phyloP scores from a whole-genome alignment of 1,139 yeast species.

The Candida sp. region DNA sequence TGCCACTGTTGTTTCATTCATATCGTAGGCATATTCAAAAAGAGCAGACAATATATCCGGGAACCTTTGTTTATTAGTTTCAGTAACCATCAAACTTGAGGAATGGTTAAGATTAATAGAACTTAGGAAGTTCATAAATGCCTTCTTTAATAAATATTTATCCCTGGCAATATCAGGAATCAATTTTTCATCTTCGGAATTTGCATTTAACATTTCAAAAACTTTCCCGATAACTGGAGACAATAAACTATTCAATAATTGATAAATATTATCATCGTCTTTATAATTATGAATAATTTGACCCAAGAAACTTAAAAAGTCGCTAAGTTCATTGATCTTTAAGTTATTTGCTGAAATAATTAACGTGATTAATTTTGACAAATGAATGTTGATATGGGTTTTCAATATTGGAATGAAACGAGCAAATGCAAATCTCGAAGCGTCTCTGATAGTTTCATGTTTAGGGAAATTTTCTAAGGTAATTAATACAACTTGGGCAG shows the following conservation, averaged over 20 bases:
- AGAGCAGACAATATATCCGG: slow-evolving; percentile 64
- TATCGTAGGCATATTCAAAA: slow-evolving; percentile 63
- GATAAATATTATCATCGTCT: slow-evolving; percentile 64
- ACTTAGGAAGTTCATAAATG: slow-evolving; percentile 67
- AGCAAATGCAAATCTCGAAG: slow-evolving; percentile 83
- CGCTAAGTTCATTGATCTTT: slow-evolving; percentile 65
- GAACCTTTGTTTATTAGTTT: slow-evolving; percentile 59
- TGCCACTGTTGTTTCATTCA: slow-evolving; percentile 51
- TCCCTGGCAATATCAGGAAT: slow-evolving; percentile 58
- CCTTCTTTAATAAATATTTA: slow-evolving; percentile 58
- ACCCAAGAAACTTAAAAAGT: slow-evolving; percentile 81
- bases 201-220: slow-evolving; percentile 46
- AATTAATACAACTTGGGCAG: slow-evolving; percentile 80
- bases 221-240: slow-evolving; percentile 72
- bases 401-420: slow-evolving; percentile 74
- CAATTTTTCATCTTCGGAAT: slow-evolving; percentile 18
- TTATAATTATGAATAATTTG: slow-evolving; percentile 82
- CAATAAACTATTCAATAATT: slow-evolving; percentile 67
- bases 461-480: slow-evolving; percentile 74
- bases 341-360: slow-evolving; percentile 65
- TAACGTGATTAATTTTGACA: slow-evolving; percentile 73
- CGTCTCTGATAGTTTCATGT: slow-evolving; percentile 73
- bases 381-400: slow-evolving; percentile 45
- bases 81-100: slow-evolving; percentile 72
- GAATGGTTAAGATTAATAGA: slow-evolving; percentile 74